Evolutionary conservation across 768 basidiomycete species (phyloP).

Genomic region (Dacryopinax primogenitus): DNA sequence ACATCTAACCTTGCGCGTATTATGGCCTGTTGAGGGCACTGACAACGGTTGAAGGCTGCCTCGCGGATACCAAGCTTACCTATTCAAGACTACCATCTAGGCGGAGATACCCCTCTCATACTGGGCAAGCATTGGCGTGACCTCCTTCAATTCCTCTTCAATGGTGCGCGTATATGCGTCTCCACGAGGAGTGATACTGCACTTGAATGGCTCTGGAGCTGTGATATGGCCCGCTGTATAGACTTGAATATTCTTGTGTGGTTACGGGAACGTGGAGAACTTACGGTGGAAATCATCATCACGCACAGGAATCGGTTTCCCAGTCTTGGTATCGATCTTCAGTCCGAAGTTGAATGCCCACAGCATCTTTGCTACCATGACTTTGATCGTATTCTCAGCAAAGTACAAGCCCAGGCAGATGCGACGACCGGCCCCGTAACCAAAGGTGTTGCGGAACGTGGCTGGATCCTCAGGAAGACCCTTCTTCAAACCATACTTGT

Average conservation of each 20-base stretch:
- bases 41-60: not conserved
- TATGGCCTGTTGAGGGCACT: not conserved
- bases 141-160: conserved; percentile 10
- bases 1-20: no score
- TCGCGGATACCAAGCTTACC: not conserved
- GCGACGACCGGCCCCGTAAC: conserved; percentile 12
- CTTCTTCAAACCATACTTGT: conserved; percentile 12
- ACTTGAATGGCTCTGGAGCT: conserved; percentile 15
- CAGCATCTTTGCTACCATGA: not conserved
- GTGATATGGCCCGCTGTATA: not conserved
- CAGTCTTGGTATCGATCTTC: conserved; percentile 2
- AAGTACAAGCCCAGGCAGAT: conserved; percentile 12
- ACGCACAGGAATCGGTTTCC: not conserved
- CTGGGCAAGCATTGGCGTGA: not conserved
- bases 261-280: not conserved
- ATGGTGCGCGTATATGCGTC: not conserved
- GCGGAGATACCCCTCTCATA: not conserved
- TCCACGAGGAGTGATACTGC: conserved; percentile 12
- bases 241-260: not conserved
- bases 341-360: conserved; percentile 7
- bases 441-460: conserved; percentile 10
- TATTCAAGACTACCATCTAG: not conserved
- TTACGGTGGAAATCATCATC: conserved; percentile 2
- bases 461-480: not conserved
- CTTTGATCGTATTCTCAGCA: conserved; percentile 8